Percentiles rank a stretch among this genome's conserved stretches.
Conservation (phyloP, 208 protist species). For the Porcisia deanei region DNA sequence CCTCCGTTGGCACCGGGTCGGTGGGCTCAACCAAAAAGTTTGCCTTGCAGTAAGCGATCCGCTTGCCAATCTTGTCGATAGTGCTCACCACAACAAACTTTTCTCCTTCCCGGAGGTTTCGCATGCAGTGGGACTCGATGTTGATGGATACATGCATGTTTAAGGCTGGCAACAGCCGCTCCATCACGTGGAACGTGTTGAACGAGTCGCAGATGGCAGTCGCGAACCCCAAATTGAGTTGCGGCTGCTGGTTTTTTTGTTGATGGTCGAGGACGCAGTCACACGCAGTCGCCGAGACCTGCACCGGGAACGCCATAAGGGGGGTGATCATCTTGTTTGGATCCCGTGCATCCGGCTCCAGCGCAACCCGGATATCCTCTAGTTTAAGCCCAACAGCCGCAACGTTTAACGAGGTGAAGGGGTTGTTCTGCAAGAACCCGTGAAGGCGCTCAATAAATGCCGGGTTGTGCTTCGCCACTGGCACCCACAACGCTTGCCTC, state of each 20-base stretch:
- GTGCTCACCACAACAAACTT: constrained; percentile 53
- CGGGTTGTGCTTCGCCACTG: constrained; percentile 49
- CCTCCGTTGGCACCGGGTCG: constrained; percentile 13
- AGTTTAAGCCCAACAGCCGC: constrained; percentile 30
- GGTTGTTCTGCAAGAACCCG: constrained; percentile 40
- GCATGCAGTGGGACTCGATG: constrained; percentile 45
- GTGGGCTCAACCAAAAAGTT: constrained; percentile 32
- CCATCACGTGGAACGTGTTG: constrained; percentile 75
- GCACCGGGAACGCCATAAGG: constrained; percentile 65
- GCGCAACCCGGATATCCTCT: constrained; percentile 44
- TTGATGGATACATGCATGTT: constrained; percentile 71
- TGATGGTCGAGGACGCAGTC: constrained; percentile 19
- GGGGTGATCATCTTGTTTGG: constrained; percentile 15
- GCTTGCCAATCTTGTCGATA: constrained; percentile 74
- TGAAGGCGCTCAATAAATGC: constrained; percentile 36
- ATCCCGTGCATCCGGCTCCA: constrained; percentile 29
- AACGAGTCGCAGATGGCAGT: constrained; percentile 54
- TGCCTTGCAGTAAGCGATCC: constrained; percentile 69
- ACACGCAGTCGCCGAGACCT: constrained; percentile 40
- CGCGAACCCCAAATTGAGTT: constrained; percentile 47
- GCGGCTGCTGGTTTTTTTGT: not conserved
- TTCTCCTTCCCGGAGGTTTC: constrained; percentile 44
- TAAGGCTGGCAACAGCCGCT: constrained; percentile 48
- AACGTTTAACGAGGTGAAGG: constrained; percentile 35
- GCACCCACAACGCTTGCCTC: constrained; percentile 63